These are phyloP conservation scores for Saccharomycopsis sp. DNA, from an alignment of 805 yeast genomes.

Conservation along the genomic window DNA sequence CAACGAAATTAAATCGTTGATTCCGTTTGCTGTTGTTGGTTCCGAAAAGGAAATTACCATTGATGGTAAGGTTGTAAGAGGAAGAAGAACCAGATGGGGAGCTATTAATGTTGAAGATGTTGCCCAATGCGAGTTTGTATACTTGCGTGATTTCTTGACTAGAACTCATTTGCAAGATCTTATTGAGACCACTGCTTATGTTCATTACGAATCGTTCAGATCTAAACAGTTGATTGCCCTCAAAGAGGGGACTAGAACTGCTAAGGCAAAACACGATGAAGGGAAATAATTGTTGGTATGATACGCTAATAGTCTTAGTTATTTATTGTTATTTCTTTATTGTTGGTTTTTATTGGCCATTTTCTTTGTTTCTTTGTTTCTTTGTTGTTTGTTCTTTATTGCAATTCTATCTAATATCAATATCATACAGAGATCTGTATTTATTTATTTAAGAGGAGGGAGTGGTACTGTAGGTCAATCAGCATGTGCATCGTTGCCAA, in stretches of 20 bases:
- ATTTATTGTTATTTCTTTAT: neutral
- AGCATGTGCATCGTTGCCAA: too few species aligned
- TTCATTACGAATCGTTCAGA: slow-evolving; percentile 90
- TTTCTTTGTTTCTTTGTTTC: too few species aligned
- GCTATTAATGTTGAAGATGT: slow-evolving; percentile 89
- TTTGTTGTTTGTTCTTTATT: too few species aligned
- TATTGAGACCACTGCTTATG: slow-evolving; percentile 82
- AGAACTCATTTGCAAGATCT: slow-evolving; percentile 94
- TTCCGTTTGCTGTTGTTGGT: slow-evolving; percentile 95
- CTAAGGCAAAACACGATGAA: slow-evolving; percentile 16
- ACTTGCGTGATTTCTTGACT: slow-evolving; percentile 87
- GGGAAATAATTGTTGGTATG: neutral
- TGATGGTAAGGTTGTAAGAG: slow-evolving; percentile 76
- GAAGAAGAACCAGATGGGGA: slow-evolving; percentile 93
- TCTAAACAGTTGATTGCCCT: slow-evolving; percentile 88
- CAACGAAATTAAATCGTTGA: slow-evolving; percentile 63
- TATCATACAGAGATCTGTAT: too few species aligned
- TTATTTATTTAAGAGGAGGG: too few species aligned
- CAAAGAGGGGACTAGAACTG: slow-evolving; percentile 70
- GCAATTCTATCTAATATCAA: too few species aligned
- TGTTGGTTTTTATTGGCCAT: neutral
- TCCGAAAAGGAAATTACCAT: slow-evolving; percentile 71
- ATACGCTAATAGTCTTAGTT: neutral
- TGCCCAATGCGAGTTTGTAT: slow-evolving; percentile 91
- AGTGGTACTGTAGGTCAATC: too few species aligned